These are phyloP conservation scores for Persicaria maculosa DNA, from an alignment of 148 eudicot genomes.

Conservation along the genomic window DNA sequence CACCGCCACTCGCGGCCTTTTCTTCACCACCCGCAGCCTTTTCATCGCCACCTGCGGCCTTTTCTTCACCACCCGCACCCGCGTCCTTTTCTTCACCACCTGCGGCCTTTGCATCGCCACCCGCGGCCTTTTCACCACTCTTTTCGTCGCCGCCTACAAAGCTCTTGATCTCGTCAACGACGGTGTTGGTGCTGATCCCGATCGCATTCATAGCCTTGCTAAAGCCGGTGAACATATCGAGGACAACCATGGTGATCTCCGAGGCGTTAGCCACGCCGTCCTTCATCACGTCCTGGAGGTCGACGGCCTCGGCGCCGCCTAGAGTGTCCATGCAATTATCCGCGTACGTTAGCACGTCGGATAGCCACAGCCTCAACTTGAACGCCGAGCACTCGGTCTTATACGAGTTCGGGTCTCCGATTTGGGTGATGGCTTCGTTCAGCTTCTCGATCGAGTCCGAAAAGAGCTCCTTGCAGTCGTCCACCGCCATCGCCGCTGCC, in stretches of 20 bases:
- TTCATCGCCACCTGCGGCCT: neutral
- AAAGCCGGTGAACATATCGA: constrained; percentile 35
- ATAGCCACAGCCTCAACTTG: constrained; percentile 32
- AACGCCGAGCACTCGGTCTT: constrained; percentile 16
- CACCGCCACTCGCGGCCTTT: neutral
- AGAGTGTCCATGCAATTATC: constrained; percentile 39
- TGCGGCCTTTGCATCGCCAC: neutral
- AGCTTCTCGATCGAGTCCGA: constrained; percentile 32
- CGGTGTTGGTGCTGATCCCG: constrained; percentile 19
- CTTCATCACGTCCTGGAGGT: constrained; percentile 26
- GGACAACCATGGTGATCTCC: constrained; percentile 37
- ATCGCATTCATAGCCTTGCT: constrained; percentile 17
- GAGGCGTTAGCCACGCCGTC: constrained; percentile 28
- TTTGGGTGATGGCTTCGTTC: constrained; percentile 16
- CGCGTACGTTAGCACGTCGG: constrained; percentile 40
- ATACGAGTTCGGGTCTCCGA: constrained; percentile 25
- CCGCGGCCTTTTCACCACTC: too few relatives aligned
- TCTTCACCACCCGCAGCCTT: too few relatives aligned
- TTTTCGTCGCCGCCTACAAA: neutral
- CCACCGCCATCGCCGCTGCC: constrained; percentile 19
- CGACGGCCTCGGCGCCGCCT: constrained; percentile 26
- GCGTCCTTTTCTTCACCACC: too few relatives aligned
- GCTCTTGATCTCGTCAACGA: neutral
- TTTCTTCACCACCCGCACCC: neutral
- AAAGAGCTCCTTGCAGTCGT: constrained; percentile 33